Percentiles rank a stretch among this genome's conserved stretches.
Conservation (phyloP, 2,329 filamentous ascomycete genomes). For the Ophiognomonia clavigignenti-juglandacearum region DNA sequence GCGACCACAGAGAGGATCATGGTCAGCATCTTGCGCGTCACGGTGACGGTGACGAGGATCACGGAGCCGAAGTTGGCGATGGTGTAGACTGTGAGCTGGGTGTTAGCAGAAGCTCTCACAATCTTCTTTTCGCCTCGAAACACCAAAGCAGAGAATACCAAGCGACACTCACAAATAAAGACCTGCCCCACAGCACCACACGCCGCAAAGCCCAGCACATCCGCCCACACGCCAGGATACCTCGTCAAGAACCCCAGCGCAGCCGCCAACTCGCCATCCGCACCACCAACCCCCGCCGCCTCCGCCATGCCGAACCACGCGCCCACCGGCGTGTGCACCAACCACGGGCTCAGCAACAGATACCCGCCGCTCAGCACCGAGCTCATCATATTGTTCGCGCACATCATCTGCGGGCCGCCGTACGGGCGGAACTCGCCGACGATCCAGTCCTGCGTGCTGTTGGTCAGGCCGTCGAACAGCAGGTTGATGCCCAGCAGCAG, state of each 20-base stretch:
- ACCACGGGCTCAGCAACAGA: conserved; percentile 71
- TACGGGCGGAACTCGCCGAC: conserved; percentile 77
- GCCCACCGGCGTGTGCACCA: conserved; percentile 63
- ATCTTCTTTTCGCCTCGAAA: too few species aligned
- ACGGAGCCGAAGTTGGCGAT: conserved; percentile 88
- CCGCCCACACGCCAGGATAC: conserved; percentile 77
- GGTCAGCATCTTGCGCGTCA: conserved; percentile 97
- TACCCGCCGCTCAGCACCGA: conserved; percentile 73
- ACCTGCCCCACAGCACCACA: conserved; percentile 93
- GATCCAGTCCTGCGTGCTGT: conserved; percentile 94
- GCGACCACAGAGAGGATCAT: conserved; percentile 96
- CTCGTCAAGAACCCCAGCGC: conserved; percentile 75
- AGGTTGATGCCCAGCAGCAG: conserved; percentile 83
- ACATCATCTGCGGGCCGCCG: conserved; percentile 98
- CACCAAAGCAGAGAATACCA: too few species aligned
- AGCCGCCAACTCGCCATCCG: conserved; percentile 71
- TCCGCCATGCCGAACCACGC: conserved; percentile 64
- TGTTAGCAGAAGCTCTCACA: neutral
- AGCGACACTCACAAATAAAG: conserved; percentile 83
- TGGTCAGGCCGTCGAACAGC: conserved; percentile 92
- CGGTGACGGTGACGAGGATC: conserved; percentile 90
- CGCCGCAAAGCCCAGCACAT: conserved; percentile 83
- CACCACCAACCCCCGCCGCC: conserved; percentile 47
- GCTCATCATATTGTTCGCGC: conserved; percentile 86
- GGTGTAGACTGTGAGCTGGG: conserved; percentile 65